These are phyloP conservation scores for Aspergillus awamori DNA, from an alignment of 2,329 filamentous ascomycete species.

Conservation along the genomic window DNA sequence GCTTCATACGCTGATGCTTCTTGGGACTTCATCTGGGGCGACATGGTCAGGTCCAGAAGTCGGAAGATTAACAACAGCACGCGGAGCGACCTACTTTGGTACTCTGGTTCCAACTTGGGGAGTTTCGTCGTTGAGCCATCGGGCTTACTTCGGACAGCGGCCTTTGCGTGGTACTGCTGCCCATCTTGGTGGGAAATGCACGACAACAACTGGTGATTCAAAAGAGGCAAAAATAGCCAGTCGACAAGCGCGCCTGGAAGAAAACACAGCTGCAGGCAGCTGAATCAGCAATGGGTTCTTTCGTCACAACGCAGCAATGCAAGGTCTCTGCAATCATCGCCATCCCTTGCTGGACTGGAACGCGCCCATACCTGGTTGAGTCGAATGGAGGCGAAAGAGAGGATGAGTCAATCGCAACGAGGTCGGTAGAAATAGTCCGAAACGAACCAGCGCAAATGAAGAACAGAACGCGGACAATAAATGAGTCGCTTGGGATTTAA, in stretches of 20 bases:
- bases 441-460: constrained; percentile 2
- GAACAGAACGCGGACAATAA: constrained; percentile 8
- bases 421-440: constrained; percentile 11
- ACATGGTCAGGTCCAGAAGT: constrained; percentile 23
- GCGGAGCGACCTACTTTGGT: constrained; percentile 61
- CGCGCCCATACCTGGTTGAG: constrained; percentile 22
- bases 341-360: constrained; percentile 25
- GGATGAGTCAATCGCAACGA: constrained; percentile 24
- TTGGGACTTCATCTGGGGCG: constrained; percentile 69
- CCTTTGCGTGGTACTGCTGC: constrained; percentile 62
- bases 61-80: background rate
- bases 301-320: constrained; percentile 15
- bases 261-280: constrained; percentile 18
- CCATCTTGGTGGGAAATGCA: constrained; percentile 59
- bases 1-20: constrained; percentile 73
- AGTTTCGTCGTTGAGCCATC: constrained; percentile 84
- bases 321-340: constrained; percentile 6
- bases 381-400: background rate
- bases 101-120: constrained; percentile 81
- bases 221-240: constrained; percentile 14
- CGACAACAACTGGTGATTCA: constrained; percentile 13
- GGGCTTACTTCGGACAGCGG: constrained; percentile 88
- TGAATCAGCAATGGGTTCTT: constrained; percentile 20
- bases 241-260: constrained; percentile 11
- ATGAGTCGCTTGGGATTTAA: background rate